Percentiles rank a stretch among this genome's conserved stretches.
Evolutionary conservation across 176 grass and related monocot species (phyloP).

Genomic region (Bromus sterilis): DNA sequence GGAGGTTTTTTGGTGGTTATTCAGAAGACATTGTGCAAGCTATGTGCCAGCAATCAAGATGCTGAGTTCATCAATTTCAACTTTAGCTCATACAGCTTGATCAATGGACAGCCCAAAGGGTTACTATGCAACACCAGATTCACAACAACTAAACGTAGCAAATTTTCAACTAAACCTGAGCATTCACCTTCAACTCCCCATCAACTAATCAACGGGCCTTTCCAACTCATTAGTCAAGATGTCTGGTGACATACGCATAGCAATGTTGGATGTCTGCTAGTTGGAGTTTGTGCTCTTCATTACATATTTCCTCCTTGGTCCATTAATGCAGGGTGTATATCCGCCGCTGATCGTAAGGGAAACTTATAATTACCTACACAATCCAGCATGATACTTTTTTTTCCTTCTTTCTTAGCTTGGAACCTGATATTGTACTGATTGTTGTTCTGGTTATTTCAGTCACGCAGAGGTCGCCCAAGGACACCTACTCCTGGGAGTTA

Average conservation of each 20-base stretch:
- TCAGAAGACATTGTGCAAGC: constrained; percentile 75
- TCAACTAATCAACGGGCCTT: constrained; percentile 68
- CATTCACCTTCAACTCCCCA: constrained; percentile 64
- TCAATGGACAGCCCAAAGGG: constrained; percentile 67
- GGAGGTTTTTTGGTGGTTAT: constrained; percentile 78
- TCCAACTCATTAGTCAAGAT: constrained; percentile 47
- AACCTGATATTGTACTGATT: not conserved
- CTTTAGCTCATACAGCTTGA: constrained; percentile 61
- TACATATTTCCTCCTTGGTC: constrained; percentile 33
- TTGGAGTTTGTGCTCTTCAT: constrained; percentile 37
- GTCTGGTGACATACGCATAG: constrained; percentile 52
- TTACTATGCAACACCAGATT: constrained; percentile 72
- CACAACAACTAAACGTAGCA: constrained; percentile 70
- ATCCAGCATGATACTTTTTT: constrained; percentile 3
- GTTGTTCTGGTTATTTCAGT: constrained; percentile 29
- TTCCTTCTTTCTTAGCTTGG: not conserved
- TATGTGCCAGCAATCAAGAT: constrained; percentile 73
- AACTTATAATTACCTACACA: constrained; percentile 21
- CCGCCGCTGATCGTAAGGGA: constrained; percentile 29
- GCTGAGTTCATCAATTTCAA: constrained; percentile 65
- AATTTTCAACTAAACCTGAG: constrained; percentile 80
- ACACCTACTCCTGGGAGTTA: constrained; percentile 68
- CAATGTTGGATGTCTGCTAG: constrained; percentile 49
- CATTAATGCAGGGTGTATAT: constrained; percentile 31
- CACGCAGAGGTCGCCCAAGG: constrained; percentile 43